These are phyloP conservation scores for Thelonectria blattea DNA, from an alignment of 2,329 filamentous ascomycete species.

Conservation along the genomic window DNA sequence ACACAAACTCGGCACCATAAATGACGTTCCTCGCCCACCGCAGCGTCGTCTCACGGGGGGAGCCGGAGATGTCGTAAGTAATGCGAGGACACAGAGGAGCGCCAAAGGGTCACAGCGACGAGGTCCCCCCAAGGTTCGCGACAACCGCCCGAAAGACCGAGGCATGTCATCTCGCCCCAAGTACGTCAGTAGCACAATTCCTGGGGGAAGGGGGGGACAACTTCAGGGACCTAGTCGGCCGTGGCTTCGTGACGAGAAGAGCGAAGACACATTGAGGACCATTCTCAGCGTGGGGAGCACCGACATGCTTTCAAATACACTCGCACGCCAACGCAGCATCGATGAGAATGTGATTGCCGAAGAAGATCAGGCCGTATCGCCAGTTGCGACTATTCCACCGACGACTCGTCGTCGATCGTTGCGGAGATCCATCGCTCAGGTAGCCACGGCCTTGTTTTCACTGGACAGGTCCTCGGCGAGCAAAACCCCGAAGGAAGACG, in stretches of 20 bases:
- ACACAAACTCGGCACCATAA: neutral
- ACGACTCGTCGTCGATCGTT: slow-evolving; percentile 25
- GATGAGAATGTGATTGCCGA: neutral
- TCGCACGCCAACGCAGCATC: slow-evolving; percentile 13
- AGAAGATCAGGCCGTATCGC: neutral
- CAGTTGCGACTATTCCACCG: slow-evolving; percentile 9
- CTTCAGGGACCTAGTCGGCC: slow-evolving; percentile 46
- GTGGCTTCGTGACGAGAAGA: slow-evolving; percentile 48
- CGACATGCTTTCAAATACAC: slow-evolving; percentile 36
- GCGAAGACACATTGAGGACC: slow-evolving; percentile 55
- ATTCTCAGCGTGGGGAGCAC: slow-evolving; percentile 58
- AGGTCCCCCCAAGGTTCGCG: slow-evolving; percentile 27
- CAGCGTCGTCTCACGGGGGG: neutral
- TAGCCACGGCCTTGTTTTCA: slow-evolving; percentile 23
- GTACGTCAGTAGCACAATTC: neutral
- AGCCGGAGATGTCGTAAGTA: neutral
- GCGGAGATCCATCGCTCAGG: slow-evolving; percentile 26
- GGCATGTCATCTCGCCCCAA: slow-evolving; percentile 41
- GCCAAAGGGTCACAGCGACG: slow-evolving; percentile 29
- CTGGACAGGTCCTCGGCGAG: slow-evolving; percentile 18
- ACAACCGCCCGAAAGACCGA: slow-evolving; percentile 15
- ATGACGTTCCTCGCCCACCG: neutral
- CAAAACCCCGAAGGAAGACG: neutral
- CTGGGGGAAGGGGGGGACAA: slow-evolving; percentile 20
- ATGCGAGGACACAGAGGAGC: slow-evolving; percentile 28